Conservation (phyloP, 2,329 filamentous ascomycete species). For the Didymella lethalis region DNA sequence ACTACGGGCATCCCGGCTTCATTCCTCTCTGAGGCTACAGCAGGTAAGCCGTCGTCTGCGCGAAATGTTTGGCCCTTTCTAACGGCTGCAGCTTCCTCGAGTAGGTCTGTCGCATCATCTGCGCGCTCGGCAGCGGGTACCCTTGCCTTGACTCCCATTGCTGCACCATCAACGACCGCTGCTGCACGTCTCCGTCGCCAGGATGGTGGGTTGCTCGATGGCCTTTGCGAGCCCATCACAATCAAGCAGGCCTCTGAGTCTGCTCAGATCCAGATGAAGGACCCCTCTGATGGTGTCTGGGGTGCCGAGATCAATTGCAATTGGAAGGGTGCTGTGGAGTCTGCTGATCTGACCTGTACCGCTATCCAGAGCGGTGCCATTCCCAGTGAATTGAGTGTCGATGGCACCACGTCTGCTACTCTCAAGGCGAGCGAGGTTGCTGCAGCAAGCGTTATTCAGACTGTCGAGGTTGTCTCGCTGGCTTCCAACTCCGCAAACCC, state of each 20-base stretch:
- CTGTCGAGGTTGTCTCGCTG: slow-evolving; percentile 26
- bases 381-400: background rate
- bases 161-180: slow-evolving; percentile 26
- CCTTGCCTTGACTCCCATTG: slow-evolving; percentile 18
- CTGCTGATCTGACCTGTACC: slow-evolving; percentile 36
- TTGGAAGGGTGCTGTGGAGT: slow-evolving; percentile 32
- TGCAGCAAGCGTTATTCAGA: slow-evolving; percentile 10
- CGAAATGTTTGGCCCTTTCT: background rate
- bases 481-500: slow-evolving; percentile 21
- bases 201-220: slow-evolving; percentile 11
- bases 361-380: slow-evolving; percentile 25
- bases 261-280: slow-evolving; percentile 31
- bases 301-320: slow-evolving; percentile 33
- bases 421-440: slow-evolving; percentile 23
- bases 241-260: slow-evolving; percentile 37
- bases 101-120: background rate
- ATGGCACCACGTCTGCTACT: background rate
- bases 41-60: slow-evolving; percentile 3
- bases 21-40: background rate
- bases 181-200: slow-evolving; percentile 31
- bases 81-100: slow-evolving; percentile 5
- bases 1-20: slow-evolving; percentile 24
- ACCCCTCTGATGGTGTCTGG: slow-evolving; percentile 29
- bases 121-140: background rate
- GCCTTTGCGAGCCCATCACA: slow-evolving; percentile 33